Conservation (phyloP, 352 stramenopile species). For the Globisporangium takayamanum region DNA sequence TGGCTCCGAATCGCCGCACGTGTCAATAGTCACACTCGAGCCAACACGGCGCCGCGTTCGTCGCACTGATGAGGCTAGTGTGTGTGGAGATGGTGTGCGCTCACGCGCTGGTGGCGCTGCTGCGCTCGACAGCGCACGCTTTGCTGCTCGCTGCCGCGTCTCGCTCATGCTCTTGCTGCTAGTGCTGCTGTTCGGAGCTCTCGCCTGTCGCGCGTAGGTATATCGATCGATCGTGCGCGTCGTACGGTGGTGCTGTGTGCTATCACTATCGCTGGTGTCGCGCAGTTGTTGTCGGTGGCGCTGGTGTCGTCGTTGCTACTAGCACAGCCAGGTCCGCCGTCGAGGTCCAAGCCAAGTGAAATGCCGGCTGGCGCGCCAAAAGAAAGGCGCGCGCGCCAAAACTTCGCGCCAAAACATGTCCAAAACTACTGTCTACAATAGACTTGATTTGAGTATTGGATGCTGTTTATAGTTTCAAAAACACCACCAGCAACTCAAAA, state of each 20-base stretch:
- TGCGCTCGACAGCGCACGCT: slow-evolving; percentile 6
- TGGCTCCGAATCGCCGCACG: slow-evolving; percentile 2
- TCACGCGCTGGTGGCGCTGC: background rate
- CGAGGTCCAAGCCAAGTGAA: no score
- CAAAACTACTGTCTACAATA: no score
- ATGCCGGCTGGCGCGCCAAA: no score
- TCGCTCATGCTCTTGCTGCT: background rate
- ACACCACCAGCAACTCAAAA: no score
- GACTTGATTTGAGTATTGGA: no score
- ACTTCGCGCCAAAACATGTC: no score
- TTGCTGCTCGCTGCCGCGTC: slow-evolving; percentile 3
- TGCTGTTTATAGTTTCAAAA: no score
- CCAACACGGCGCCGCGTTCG: slow-evolving; percentile 11
- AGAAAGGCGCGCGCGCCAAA: no score
- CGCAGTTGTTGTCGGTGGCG: no score
- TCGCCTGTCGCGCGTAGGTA: background rate
- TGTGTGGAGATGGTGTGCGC: background rate
- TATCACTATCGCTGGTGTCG: no score
- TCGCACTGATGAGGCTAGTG: background rate
- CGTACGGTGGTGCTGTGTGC: background rate
- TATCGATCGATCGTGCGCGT: background rate
- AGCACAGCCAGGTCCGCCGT: no score
- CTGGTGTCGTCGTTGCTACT: no score
- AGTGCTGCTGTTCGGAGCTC: background rate
- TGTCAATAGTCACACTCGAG: background rate